Base-by-base conservation (phyloP, 352 stramenopile species). In the Elongisporangium prolatum region DNA sequence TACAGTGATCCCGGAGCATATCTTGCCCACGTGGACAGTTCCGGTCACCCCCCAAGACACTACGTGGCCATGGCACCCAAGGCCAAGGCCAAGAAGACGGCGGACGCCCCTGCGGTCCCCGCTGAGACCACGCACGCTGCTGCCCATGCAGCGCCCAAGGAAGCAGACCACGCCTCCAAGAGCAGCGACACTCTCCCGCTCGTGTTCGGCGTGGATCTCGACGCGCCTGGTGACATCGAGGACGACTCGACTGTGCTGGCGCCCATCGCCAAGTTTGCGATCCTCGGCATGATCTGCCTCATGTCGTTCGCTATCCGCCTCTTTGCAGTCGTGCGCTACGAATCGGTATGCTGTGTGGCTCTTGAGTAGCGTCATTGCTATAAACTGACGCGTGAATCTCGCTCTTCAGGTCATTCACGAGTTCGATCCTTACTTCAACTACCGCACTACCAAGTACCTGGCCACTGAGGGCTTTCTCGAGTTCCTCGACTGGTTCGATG, bases 401-500 rank as follows among this genome's bases (percentile, higher is more conserved):
- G 21, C 9, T 13, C 47, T 61, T 25, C 58, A 88, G 72, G 84
- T 97, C 21, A 97, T 95, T 65, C 84, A 96, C 72, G 87, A 97
- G 71, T 96, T 96, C 57, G 84, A 96, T 59, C 87, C 97, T 28
- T 99, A 98, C 69, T 99, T 99, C 75, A 99, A 99, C 75, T 99
- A 95, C 84, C 89, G 97, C 34, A 98, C 96, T 10, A 99, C 97
- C 50, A 98, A 99, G 76, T 98, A 97, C 83, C 74, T 98, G 47
- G 84, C 89, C 16, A 86, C 91, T 18, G 78, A 98, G 58, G 97
- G 97, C n/a, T 92, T 96, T 57, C 81, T 98, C 49, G 93, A 97
- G 68, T 99, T 99, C 76, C 83, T 98, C 50, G 81, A 97, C 58
- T 99, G 97, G 97, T 99, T 99, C 65, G 97, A 99, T 68, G 91